These are phyloP conservation scores for Astragalus glycyphyllos DNA, from an alignment of 306 rosid species.

Conservation along the genomic window DNA sequence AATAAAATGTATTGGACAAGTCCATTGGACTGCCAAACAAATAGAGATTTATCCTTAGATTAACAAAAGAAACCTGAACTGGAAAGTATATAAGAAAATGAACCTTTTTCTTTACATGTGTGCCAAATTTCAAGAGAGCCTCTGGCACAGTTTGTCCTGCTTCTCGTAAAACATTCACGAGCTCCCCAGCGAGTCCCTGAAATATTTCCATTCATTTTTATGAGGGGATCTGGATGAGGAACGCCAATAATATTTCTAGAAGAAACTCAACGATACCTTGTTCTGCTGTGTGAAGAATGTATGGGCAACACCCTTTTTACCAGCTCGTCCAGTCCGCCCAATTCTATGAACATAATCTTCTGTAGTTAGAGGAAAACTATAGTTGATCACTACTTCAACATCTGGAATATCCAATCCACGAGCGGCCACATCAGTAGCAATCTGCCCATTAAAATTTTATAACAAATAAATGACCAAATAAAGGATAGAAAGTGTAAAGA, in stretches of 20 bases:
- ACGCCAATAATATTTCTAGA: background rate
- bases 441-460: slow-evolving; percentile 50
- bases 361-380: slow-evolving; percentile 89
- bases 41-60: slow-evolving; percentile 3
- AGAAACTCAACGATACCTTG: slow-evolving; percentile 59
- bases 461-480: slow-evolving; percentile 11
- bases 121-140: slow-evolving; percentile 79
- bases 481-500: background rate
- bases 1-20: slow-evolving; percentile 18
- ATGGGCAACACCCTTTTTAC: slow-evolving; percentile 95
- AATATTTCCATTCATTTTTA: slow-evolving; percentile 27
- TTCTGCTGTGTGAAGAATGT: slow-evolving; percentile 85
- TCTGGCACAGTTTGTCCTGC: slow-evolving; percentile 85
- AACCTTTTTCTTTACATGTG: slow-evolving; percentile 96
- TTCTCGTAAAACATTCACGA: slow-evolving; percentile 95
- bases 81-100: slow-evolving; percentile 36
- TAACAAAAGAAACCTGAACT: slow-evolving; percentile 1
- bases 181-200: slow-evolving; percentile 98
- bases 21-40: slow-evolving; percentile 3
- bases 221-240: background rate
- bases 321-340: slow-evolving; percentile 98
- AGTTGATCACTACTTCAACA: slow-evolving; percentile 95
- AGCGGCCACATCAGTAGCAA: slow-evolving; percentile 98
- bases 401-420: slow-evolving; percentile 98
- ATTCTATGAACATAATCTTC: slow-evolving; percentile 97